phyloP scores from a whole-genome alignment of 129 eudicot species.

The Helianthus tuberosus region DNA sequence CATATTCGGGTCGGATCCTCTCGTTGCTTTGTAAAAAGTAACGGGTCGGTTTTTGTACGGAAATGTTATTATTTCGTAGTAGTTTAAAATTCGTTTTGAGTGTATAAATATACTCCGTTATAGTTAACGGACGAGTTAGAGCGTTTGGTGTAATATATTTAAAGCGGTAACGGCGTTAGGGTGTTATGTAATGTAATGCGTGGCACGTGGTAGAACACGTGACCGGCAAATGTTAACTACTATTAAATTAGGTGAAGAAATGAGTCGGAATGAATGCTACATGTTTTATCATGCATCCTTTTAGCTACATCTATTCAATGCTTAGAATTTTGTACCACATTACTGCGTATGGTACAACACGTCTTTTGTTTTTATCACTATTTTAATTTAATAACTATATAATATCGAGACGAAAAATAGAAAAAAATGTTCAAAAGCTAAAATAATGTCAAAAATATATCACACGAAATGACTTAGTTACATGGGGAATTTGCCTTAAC shows the following conservation, averaged over 20 bases:
- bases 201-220: slow-evolving; percentile 43
- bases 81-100: slow-evolving; percentile 21
- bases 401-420: not conserved
- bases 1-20: slow-evolving; percentile 90
- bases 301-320: slow-evolving; percentile 36
- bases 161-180: slow-evolving; percentile 28
- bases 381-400: slow-evolving; percentile 1
- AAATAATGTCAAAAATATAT: too few species aligned
- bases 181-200: slow-evolving; percentile 10
- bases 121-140: slow-evolving; percentile 39
- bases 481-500: not conserved
- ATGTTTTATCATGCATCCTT: slow-evolving; percentile 42
- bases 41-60: slow-evolving; percentile 40
- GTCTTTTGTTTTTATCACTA: not conserved
- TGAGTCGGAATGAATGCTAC: slow-evolving; percentile 58
- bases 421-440: too few species aligned
- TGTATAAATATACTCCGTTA: slow-evolving; percentile 45
- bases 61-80: slow-evolving; percentile 17
- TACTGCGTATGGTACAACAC: slow-evolving; percentile 24
- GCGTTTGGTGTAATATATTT: slow-evolving; percentile 7
- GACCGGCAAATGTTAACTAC: slow-evolving; percentile 35
- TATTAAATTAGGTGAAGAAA: slow-evolving; percentile 62
- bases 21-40: slow-evolving; percentile 44
- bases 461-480: too few species aligned
- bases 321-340: slow-evolving; percentile 35